Conservation (phyloP, 2,329 filamentous ascomycete species). For the Pezicula rhizophila region DNA sequence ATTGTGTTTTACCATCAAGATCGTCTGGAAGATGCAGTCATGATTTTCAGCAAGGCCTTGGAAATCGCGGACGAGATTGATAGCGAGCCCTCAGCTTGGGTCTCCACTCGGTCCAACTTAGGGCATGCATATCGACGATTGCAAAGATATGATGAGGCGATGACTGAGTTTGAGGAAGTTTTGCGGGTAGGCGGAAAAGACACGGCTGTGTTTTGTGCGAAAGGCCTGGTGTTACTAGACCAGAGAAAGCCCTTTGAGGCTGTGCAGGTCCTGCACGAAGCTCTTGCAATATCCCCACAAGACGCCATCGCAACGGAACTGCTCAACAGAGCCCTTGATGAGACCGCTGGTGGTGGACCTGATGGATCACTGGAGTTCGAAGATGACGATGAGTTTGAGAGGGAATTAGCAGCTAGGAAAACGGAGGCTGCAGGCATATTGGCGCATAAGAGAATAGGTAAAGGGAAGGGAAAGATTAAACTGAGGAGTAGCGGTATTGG, state of each 20-base stretch:
- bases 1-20: constrained; percentile 94
- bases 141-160: constrained; percentile 61
- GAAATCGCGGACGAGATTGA: constrained; percentile 73
- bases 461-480: constrained; percentile 36
- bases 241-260: constrained; percentile 70
- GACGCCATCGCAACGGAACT: constrained; percentile 77
- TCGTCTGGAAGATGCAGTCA: constrained; percentile 66
- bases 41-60: constrained; percentile 73
- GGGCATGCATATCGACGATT: constrained; percentile 79
- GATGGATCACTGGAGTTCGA: constrained; percentile 30
- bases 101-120: constrained; percentile 80
- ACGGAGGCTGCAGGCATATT: constrained; percentile 33
- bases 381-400: constrained; percentile 50
- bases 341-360: constrained; percentile 40
- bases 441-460: constrained; percentile 25
- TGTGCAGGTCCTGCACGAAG: constrained; percentile 76
- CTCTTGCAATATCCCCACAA: constrained; percentile 70
- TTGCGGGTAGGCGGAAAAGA: constrained; percentile 77
- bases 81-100: constrained; percentile 74
- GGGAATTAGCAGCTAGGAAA: constrained; percentile 42
- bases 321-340: constrained; percentile 63
- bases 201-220: constrained; percentile 70
- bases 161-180: constrained; percentile 81
- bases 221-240: constrained; percentile 79
- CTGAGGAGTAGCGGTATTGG: constrained; percentile 27